Evolutionary conservation across 345 rosid genomes (phyloP).

Genomic region (Rhizophora apiculata): DNA sequence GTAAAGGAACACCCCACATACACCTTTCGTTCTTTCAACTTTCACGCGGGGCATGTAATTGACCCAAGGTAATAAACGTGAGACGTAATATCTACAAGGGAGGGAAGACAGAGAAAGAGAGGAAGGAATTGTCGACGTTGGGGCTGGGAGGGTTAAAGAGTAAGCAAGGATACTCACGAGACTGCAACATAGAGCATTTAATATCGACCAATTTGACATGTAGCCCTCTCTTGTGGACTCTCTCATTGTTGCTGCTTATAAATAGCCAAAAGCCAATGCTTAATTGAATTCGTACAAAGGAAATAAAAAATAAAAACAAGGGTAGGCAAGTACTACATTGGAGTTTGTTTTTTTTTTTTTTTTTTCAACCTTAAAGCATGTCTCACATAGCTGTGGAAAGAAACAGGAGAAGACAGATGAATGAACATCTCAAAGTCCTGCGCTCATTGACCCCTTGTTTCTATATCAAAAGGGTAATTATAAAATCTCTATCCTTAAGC

Average conservation of each 20-base stretch:
- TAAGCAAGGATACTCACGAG: constrained; percentile 53
- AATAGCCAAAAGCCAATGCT: constrained; percentile 7
- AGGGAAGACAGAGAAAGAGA: constrained; percentile 11
- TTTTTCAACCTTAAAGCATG: constrained; percentile 30
- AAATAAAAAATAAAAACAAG: neutral
- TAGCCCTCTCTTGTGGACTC: neutral
- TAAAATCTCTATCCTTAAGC: neutral
- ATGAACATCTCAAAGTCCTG: constrained; percentile 81
- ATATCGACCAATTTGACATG: constrained; percentile 10
- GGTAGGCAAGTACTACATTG: too few relatives aligned
- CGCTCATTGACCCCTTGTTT: constrained; percentile 90
- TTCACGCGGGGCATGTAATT: constrained; percentile 47
- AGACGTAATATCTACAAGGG: constrained; percentile 29
- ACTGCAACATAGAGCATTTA: constrained; percentile 51
- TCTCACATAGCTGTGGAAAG: constrained; percentile 90
- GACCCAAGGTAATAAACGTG: constrained; percentile 58
- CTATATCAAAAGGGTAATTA: constrained; percentile 79
- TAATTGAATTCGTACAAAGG: neutral
- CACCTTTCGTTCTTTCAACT: too few relatives aligned
- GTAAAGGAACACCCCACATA: too few relatives aligned
- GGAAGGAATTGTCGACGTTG: neutral
- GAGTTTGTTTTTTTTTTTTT: too few relatives aligned
- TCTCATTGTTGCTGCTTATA: constrained; percentile 16
- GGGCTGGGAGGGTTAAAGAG: neutral
- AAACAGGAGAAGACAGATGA: constrained; percentile 93